Conservation (phyloP, 495 filamentous ascomycete genomes). For the Penicillium lividum region DNA sequence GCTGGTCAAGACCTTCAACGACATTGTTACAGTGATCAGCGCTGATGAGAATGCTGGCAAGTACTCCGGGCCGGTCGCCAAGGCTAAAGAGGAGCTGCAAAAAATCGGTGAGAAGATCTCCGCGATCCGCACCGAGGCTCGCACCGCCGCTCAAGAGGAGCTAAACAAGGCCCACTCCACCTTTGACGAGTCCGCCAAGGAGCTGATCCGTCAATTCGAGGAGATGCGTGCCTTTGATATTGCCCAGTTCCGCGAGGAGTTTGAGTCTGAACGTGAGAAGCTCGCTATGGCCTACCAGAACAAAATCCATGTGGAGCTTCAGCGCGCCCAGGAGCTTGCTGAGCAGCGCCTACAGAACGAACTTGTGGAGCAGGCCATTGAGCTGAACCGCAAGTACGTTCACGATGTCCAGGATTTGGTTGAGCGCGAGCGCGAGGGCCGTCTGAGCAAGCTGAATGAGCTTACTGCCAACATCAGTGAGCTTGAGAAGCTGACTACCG, state of each 20-base stretch:
- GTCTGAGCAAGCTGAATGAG: slow-evolving; percentile 80
- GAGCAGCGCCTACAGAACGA: slow-evolving; percentile 81
- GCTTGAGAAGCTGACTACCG: slow-evolving; percentile 78
- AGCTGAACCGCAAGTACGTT: slow-evolving; percentile 80
- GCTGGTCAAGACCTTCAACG: slow-evolving; percentile 92
- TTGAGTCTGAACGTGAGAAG: slow-evolving; percentile 82
- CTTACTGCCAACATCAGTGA: slow-evolving; percentile 73
- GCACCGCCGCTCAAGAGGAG: slow-evolving; percentile 73
- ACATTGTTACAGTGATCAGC: slow-evolving; percentile 90
- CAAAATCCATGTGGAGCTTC: slow-evolving; percentile 73
- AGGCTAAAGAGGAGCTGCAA: slow-evolving; percentile 81
- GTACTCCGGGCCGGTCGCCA: slow-evolving; percentile 71
- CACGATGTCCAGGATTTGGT: slow-evolving; percentile 76
- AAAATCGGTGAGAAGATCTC: slow-evolving; percentile 74
- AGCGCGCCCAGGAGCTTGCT: slow-evolving; percentile 69
- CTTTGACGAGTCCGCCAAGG: slow-evolving; percentile 78
- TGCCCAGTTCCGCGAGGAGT: slow-evolving; percentile 79
- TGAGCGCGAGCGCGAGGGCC: slow-evolving; percentile 83
- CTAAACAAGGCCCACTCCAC: slow-evolving; percentile 70
- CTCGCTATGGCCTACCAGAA: slow-evolving; percentile 73
- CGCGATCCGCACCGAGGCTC: slow-evolving; percentile 63
- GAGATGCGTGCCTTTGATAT: slow-evolving; percentile 72
- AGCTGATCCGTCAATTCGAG: slow-evolving; percentile 70
- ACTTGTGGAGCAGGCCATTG: slow-evolving; percentile 87
- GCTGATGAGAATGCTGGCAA: slow-evolving; percentile 70